These are phyloP conservation scores for Anthracocystis panici-leucophaei DNA, from an alignment of 1,284 basidiomycete genomes.

Conservation along the genomic window DNA sequence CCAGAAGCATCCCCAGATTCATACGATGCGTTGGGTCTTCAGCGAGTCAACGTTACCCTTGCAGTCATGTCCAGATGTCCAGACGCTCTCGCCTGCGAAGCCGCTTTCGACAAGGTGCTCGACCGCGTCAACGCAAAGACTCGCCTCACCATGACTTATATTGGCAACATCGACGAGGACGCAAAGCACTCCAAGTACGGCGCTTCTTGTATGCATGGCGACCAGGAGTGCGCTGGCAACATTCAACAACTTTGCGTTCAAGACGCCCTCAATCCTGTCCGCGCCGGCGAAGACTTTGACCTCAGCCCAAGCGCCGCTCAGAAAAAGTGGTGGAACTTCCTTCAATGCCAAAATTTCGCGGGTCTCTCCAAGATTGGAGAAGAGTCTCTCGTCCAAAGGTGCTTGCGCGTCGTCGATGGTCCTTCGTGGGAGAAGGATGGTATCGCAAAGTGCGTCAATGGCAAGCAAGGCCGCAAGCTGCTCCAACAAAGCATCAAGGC, in stretches of 20 bases:
- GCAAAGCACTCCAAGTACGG: conserved; percentile 31
- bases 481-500: conserved; percentile 43
- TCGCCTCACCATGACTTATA: conserved; percentile 50
- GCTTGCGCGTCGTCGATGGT: conserved; percentile 48
- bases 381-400: conserved; percentile 45
- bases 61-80: conserved; percentile 60
- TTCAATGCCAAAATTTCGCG: conserved; percentile 55
- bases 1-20: conserved; percentile 7
- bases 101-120: conserved; percentile 53
- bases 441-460: conserved; percentile 50
- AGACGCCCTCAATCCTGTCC: conserved; percentile 48
- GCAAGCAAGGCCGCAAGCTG: conserved; percentile 46
- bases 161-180: conserved; percentile 35
- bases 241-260: conserved; percentile 62
- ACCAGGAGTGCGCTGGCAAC: conserved; percentile 56
- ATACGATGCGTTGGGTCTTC: conserved; percentile 21
- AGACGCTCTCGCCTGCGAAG: conserved; percentile 55
- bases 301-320: conserved; percentile 58
- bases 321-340: conserved; percentile 57
- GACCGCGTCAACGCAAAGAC: conserved; percentile 54
- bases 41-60: conserved; percentile 51
- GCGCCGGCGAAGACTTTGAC: conserved; percentile 54
- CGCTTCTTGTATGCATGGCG: conserved; percentile 54
- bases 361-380: conserved; percentile 52
- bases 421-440: conserved; percentile 55